phyloP scores from a whole-genome alignment of 805 yeast genomes.

The Millerozyma acaciae region DNA sequence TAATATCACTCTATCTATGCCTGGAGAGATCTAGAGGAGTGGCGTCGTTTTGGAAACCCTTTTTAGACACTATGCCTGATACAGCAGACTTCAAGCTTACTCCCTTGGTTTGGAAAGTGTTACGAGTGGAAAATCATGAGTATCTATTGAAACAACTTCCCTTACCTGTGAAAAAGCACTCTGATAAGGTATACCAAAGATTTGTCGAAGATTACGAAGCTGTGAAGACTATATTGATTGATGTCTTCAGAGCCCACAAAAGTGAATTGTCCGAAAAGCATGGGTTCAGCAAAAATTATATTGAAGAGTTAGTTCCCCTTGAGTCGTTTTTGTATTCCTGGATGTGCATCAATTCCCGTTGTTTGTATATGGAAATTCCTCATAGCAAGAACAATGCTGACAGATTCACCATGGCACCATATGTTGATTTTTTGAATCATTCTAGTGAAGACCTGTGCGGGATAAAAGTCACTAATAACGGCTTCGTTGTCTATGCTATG shows the following conservation, averaged over 20 bases:
- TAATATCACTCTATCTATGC: slow-evolving; percentile 47
- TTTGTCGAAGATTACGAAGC: slow-evolving; percentile 44
- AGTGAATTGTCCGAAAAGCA: too few species aligned
- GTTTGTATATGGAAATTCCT: slow-evolving; percentile 72
- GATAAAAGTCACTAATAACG: slow-evolving; percentile 42
- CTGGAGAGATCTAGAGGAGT: slow-evolving; percentile 39
- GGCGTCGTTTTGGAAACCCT: slow-evolving; percentile 63
- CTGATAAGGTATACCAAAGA: slow-evolving; percentile 37
- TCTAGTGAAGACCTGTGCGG: slow-evolving; percentile 49
- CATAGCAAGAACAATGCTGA: slow-evolving; percentile 48
- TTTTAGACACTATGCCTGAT: slow-evolving; percentile 61
- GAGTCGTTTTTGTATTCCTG: slow-evolving; percentile 61
- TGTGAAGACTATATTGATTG: slow-evolving; percentile 26
- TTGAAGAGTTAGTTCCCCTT: slow-evolving; percentile 9
- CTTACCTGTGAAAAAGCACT: slow-evolving; percentile 33
- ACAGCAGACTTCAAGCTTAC: slow-evolving; percentile 47
- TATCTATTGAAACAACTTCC: slow-evolving; percentile 43
- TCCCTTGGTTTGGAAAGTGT: slow-evolving; percentile 62
- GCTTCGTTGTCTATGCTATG: slow-evolving; percentile 48
- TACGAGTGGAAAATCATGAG: slow-evolving; percentile 20
- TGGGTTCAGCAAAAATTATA: not conserved
- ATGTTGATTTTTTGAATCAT: slow-evolving; percentile 86
- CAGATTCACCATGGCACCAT: slow-evolving; percentile 88
- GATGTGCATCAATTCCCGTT: slow-evolving; percentile 88
- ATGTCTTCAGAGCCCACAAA: too few species aligned